Evolutionary conservation across 768 basidiomycete species (phyloP).

Genomic region (Obba rivulosa): DNA sequence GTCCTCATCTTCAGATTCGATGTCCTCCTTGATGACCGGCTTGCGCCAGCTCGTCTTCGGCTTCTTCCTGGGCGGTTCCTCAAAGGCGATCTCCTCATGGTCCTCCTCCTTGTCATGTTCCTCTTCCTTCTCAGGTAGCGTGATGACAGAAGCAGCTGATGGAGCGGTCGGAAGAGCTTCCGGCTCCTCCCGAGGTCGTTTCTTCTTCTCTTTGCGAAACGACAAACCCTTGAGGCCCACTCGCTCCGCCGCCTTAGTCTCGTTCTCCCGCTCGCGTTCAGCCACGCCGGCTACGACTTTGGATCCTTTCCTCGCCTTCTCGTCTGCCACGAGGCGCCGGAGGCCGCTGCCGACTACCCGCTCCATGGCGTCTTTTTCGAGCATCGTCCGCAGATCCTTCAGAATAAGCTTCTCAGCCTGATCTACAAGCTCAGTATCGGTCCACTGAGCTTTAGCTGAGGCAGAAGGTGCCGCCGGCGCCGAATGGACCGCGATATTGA

Average conservation of each 20-base stretch:
- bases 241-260: slow-evolving; percentile 36
- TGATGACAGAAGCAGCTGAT: neutral
- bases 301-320: slow-evolving; percentile 37
- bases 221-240: slow-evolving; percentile 39
- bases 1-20: slow-evolving; percentile 62
- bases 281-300: slow-evolving; percentile 18
- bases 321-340: slow-evolving; percentile 46
- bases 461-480: slow-evolving; percentile 30
- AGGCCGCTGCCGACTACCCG: slow-evolving; percentile 52
- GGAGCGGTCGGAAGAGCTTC: neutral
- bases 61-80: slow-evolving; percentile 23
- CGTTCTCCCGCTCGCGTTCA: slow-evolving; percentile 25
- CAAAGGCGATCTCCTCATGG: slow-evolving; percentile 10
- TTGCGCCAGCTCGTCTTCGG: slow-evolving; percentile 14
- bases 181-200: slow-evolving; percentile 29
- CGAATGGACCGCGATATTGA: slow-evolving; percentile 47
- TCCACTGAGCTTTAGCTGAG: slow-evolving; percentile 43
- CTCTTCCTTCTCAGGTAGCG: slow-evolving; percentile 12
- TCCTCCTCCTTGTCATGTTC: slow-evolving; percentile 27
- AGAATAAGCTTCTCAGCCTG: slow-evolving; percentile 52
- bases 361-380: slow-evolving; percentile 65
- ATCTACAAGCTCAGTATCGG: slow-evolving; percentile 45
- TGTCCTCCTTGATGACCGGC: slow-evolving; percentile 20
- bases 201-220: slow-evolving; percentile 36
- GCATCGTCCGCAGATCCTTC: slow-evolving; percentile 45